Evolutionary conservation across 2,329 filamentous ascomycete species (phyloP), one percentile per base, ranked within the genome.

Genomic region (Cryphonectria parasitica): DNA sequence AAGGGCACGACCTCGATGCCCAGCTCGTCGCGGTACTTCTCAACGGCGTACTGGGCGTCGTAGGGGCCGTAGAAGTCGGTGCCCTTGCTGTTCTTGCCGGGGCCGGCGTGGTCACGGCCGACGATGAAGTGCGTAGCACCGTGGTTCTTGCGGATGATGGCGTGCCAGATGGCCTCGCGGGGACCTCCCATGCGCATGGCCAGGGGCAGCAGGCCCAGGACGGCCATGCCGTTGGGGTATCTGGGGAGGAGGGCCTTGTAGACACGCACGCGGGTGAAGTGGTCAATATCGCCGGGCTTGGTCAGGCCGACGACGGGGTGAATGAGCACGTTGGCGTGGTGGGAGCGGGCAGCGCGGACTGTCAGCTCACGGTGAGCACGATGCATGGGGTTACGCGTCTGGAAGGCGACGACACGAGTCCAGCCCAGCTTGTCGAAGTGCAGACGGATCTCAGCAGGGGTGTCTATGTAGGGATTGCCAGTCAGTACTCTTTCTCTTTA

Each of bases 361-460:
- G 96, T 99, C 82, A 99, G 86, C 86, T 99, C 96, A 84, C 96
- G 90, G 85, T 99, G 96, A 81, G 96, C 96, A 79, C 96, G 92
- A 87, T 99, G 96, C 96, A 99, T 99, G 77, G 96, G 96, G 86
- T 99, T 99, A 82, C 95, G 88, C 75, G 96, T 99, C 88, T 99
- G 96, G 92, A 99, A 99, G 79, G 96, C 96, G 74, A 99, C 96
- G 77, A 99, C 95, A 82, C 92, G 91, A 82, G 92, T 91, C 96
- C 96, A 99, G 84, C 96, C 96, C 77, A 99, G 94, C 89, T 99
- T 99, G 88, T 98, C 96, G 80, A 99, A 99, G 87, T 98, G 95
- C 75, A 93, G 87, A 78, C 96, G 93, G 78, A 99, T 88, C 85
- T 99, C 96, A 64, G 96, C 91, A 74, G 96, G 96, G 15, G 96